Evolutionary conservation across 2,329 filamentous ascomycete species (phyloP), one percentile per base, ranked within the genome.

Genomic region (Cercospora sp.): DNA sequence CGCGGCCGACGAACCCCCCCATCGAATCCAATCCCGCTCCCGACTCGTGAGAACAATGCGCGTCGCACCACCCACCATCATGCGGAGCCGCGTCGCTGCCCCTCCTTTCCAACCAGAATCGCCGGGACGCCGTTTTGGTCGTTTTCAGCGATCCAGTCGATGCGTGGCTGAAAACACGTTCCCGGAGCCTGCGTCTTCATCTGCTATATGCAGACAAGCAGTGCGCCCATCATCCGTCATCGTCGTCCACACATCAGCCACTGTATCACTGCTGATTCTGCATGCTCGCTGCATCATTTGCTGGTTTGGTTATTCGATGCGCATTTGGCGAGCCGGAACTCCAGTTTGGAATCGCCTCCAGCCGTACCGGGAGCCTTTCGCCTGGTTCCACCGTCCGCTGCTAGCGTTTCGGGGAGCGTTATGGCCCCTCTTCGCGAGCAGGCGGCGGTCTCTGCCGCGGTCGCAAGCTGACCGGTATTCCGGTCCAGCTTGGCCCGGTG

Each of bases 31-130:
- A 18, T 24, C 43, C 43, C 18, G 43, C 18, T 49, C n/a, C 43
- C 45, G 45, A 58, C 21, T 58, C 53, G 53, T 34, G 53, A 30
- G 53, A 30, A 32, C 24, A 30, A 9, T 18, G 13, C 26, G 26
- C 26, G 53, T 16, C 45, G 45, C 53, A 30, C 26, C 53, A 58
- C 26, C 26, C 26, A 30, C 26, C 53, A 13, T 28, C 53, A 32
- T 57, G 49, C 49, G 49, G 49, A 57, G 53, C 24, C 53, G 24
- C 53, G 24, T 28, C 53, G 28, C 21, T 28, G 53, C 53, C 53
- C 53, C 53, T 57, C 53, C 53, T 57, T 57, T 57, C 53, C 53
- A 28, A 57, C 53, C 53, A 57, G 10, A 10, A 16, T 28, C 53
- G 53, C 53, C 53, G 24, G 53, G 24, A 16, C 24, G 16, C 24